These are phyloP conservation scores for Tetrapyrgos nigripes DNA, from an alignment of 1,284 basidiomycete species.

Conservation along the genomic window DNA sequence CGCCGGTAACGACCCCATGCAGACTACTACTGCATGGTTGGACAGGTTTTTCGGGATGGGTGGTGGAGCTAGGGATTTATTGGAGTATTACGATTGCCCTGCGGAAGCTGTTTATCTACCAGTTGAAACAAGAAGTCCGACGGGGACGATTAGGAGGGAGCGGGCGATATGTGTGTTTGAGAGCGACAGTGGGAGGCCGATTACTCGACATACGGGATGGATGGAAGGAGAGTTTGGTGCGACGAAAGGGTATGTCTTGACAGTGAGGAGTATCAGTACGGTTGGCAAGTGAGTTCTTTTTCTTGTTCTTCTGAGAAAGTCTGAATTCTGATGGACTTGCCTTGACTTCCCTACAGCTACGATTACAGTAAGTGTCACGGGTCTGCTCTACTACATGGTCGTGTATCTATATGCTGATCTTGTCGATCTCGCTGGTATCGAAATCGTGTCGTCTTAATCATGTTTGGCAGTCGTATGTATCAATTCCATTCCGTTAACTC, in stretches of 20 bases:
- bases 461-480: not conserved
- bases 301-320: not conserved
- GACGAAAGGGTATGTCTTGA: conserved; percentile 63
- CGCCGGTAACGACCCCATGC: conserved; percentile 69
- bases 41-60: conserved; percentile 74
- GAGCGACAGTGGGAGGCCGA: conserved; percentile 60
- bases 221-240: conserved; percentile 59
- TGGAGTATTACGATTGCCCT: conserved; percentile 72
- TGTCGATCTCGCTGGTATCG: not conserved
- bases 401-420: not conserved
- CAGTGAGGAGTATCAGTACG: conserved; percentile 61
- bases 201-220: conserved; percentile 65
- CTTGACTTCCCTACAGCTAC: conserved; percentile 42
- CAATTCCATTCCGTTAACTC: not conserved
- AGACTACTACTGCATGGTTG: conserved; percentile 67
- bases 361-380: conserved; percentile 52
- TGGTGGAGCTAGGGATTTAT: conserved; percentile 56
- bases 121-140: conserved; percentile 55
- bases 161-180: conserved; percentile 73
- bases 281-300: conserved; percentile 62
- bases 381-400: no score
- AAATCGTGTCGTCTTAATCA: not conserved
- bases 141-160: conserved; percentile 49
- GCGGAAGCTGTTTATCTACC: conserved; percentile 64
- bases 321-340: not conserved